Evolutionary conservation across 2,329 filamentous ascomycete species (phyloP), one percentile per base, ranked within the genome.

Genomic region (Fusarium chaquense): DNA sequence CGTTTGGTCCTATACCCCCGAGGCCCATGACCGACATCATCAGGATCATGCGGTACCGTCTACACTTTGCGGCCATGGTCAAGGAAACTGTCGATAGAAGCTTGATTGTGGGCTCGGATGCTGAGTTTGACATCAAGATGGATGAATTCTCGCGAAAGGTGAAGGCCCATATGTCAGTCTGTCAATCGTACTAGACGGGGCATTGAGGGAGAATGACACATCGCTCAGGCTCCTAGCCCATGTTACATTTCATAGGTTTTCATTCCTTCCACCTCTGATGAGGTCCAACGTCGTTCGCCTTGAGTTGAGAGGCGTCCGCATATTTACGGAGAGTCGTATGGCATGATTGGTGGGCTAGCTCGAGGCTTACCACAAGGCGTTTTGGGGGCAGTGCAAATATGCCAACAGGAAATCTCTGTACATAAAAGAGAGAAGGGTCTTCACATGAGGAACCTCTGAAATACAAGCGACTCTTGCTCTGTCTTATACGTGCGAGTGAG

Each of bases 311-410:
- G 45, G 18, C 18, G 35, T 36, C 41, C 22, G 44, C 16, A 44
- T 41, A 20, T 24, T 28, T 22, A 32, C 43, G 33, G 33, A 38
- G 50, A 24, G 20, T 35, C 26, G n/a, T 30, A 13, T 49, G 36
- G 7, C 15, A 33, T 44, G 53, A 57, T 38, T 51, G 35, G 62
- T 22, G 15, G 22, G 36, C 22, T 40, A 32, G 36, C 20, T 28
- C 43, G 24, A 70, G 67, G 67, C 67, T 50, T 16, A 60, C 41
- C 20, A 26, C 38, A 20, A 58, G 67, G 67, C 58, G 50, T 53
- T 62, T 46, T 45, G 18, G 43, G 44, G 58, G 28, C 49, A 41
- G 26, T 63, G 26, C 54, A 70, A 51, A 32, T 35, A 24, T 20
- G 30, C 22, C 13, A 15, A 45, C 41, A 20, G 16, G 6, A 22